These are phyloP conservation scores for Verticillium dahliae DNA, from an alignment of 2,329 filamentous ascomycete genomes.

Conservation along the genomic window DNA sequence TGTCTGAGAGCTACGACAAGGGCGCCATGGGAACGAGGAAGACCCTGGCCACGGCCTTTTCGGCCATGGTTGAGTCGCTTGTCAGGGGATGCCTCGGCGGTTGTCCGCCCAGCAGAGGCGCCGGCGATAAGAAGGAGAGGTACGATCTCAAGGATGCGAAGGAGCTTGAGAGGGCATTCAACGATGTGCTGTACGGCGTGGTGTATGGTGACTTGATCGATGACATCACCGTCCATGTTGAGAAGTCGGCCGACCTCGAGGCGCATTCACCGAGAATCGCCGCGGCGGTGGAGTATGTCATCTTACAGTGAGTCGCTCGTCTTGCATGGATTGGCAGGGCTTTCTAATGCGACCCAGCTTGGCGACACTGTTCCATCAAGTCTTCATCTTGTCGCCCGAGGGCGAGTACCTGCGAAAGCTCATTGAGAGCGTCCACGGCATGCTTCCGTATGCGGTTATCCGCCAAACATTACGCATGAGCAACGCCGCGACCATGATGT, in stretches of 20 bases:
- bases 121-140: conserved; percentile 15
- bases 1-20: conserved; percentile 80
- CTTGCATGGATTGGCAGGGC: background rate
- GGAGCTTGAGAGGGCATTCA: conserved; percentile 58
- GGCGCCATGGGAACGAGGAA: conserved; percentile 68
- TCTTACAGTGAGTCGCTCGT: conserved; percentile 55
- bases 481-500: conserved; percentile 78
- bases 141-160: conserved; percentile 55
- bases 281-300: conserved; percentile 57
- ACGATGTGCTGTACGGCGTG: conserved; percentile 57
- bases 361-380: conserved; percentile 67
- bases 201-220: conserved; percentile 65
- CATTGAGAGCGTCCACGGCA: conserved; percentile 60
- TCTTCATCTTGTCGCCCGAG: conserved; percentile 66
- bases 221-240: conserved; percentile 54
- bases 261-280: conserved; percentile 55
- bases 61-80: conserved; percentile 62
- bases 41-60: conserved; percentile 65
- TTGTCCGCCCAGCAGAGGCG: conserved; percentile 25
- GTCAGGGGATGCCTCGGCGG: conserved; percentile 62
- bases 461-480: conserved; percentile 68
- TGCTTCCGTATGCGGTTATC: conserved; percentile 66
- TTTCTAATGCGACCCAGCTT: conserved; percentile 38
- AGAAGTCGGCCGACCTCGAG: conserved; percentile 55
- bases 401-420: conserved; percentile 69